Evolutionary conservation across 805 yeast species (phyloP), one percentile per base, ranked within the genome.

Genomic region (Ascoidea asiatica): DNA sequence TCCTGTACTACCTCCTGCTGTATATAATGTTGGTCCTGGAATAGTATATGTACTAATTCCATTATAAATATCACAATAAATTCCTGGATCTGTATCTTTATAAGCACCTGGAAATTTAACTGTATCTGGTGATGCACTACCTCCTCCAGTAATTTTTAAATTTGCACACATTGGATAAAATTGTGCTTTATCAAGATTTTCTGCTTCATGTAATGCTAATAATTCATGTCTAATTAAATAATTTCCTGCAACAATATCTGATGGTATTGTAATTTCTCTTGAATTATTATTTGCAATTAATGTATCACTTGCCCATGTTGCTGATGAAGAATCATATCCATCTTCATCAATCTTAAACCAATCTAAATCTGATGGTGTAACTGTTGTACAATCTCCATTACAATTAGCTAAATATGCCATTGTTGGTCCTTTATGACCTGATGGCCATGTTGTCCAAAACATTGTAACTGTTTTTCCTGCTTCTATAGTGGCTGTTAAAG

Each of bases 51-150:
- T 39, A 18, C 42, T 43, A n/a, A n/a, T n/a, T 15, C 23, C 21
- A 38, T 46, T 43, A 29, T 48, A 46, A 19, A 46, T 37, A 33
- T 46, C 38, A 21, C 43, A 39, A 23, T 37, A 43, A 20, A 48
- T 46, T 19, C 50, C 49, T 15, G 47, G 49, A 21, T 48, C 50
- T 11, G 41, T 37, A 36, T 45, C 43, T n/a, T 36, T 20, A 23
- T 48, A 48, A 38, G 51, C 49, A 17, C 51, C 50, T 4, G 51
- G 51, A 35, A 48, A 46, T 19, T 44, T 37, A n/a, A 48, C 51
- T 11, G 46, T 45, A 1, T 46, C 35, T 1, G 50, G 49, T 6
- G 37, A 21, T 17, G 43, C 37, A 18, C 38, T 15, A 5, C 49
- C 39, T 5, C 47, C 49, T 8, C 49, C 49, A 13, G 23, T 29